Conservation (phyloP, 345 rosid species). For the Conringia planisiliqua region DNA sequence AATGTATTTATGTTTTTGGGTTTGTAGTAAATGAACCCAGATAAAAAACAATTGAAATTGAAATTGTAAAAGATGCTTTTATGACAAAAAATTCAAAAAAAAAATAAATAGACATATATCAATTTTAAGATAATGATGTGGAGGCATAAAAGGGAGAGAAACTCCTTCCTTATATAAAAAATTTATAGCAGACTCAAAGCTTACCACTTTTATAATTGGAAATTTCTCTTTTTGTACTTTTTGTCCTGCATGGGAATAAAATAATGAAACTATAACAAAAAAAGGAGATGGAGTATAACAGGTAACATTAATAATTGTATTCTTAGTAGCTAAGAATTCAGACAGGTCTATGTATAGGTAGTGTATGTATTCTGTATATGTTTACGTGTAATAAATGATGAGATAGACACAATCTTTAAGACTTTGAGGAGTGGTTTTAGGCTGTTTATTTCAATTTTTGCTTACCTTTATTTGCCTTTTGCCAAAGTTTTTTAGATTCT, state of each 20-base stretch:
- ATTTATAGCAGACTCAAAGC: background rate
- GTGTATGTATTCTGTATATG: background rate
- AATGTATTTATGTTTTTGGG: too few species aligned
- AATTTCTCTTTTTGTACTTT: constrained; percentile 15
- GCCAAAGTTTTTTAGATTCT: constrained; percentile 6
- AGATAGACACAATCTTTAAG: constrained; percentile 19
- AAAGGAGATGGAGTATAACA: background rate
- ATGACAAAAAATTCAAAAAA: too few species aligned
- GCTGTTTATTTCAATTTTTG: constrained; percentile 27
- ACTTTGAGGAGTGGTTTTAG: constrained; percentile 27
- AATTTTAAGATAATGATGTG: too few species aligned
- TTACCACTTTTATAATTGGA: background rate
- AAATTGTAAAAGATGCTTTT: too few species aligned
- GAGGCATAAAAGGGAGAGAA: too few species aligned
- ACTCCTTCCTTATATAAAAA: too few species aligned
- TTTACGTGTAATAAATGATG: constrained; percentile 15
- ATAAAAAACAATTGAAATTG: too few species aligned
- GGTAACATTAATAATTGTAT: constrained; percentile 10
- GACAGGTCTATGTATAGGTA: constrained; percentile 10
- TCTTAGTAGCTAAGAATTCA: constrained; percentile 33
- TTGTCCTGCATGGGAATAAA: constrained; percentile 30
- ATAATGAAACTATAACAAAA: constrained; percentile 10
- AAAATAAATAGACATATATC: too few species aligned
- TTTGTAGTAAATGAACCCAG: too few species aligned
- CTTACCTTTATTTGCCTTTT: constrained; percentile 18